Evolutionary conservation across 163 green algal species (phyloP), one percentile per base, ranked within the genome.

Genomic region (Scenedesmus sp.): DNA sequence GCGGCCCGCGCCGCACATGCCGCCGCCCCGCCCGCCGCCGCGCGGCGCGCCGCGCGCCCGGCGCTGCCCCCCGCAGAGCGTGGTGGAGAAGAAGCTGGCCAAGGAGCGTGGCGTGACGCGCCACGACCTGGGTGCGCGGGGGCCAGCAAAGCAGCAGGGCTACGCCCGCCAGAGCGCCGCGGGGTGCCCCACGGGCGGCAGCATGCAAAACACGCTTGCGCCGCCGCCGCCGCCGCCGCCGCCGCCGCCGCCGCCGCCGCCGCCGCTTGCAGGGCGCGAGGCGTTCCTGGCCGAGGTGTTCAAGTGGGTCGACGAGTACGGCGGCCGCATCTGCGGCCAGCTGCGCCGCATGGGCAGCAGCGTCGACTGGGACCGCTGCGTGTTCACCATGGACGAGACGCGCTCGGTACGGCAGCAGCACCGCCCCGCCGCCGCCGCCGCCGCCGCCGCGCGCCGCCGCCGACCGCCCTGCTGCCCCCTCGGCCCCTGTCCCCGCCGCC

Each of bases 341-440:
- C 85, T 97, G 83, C 86, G 93, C 20, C 87, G 95, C 29, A 86
- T 99, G 53, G 96, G 94, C 48, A 92, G 88, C 56, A 95, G 86
- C 34, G 85, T 97, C 20, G 96, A 99, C 88, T 99, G 96, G 96
- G 78, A 77, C 39, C 81, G 96, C 28, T 84, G 93, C 84, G 88
- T 86, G 0, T 99, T 98, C 85, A 99, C 96, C 7, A 98, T 99
- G 94, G 96, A 99, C 85, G 91, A 91, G 10, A 92, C 95, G 60
- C 88, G 95, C 34, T 92, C 82, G 31, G 83, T 87, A n/a, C n/a
- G n/a, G n/a, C 51, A 80, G 84, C 39, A 47, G 39, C 39, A 10
- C 39, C 39, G 39, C 39, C 10, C 39, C 39, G 39, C 7, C 39
- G 10, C 7, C 39, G 7, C 39, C 7, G 39, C 39, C 39, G 10